Evolutionary conservation across 2,329 filamentous ascomycete genomes (phyloP), one percentile per base, ranked within the genome.

Genomic region (Fusarium nelsonii): DNA sequence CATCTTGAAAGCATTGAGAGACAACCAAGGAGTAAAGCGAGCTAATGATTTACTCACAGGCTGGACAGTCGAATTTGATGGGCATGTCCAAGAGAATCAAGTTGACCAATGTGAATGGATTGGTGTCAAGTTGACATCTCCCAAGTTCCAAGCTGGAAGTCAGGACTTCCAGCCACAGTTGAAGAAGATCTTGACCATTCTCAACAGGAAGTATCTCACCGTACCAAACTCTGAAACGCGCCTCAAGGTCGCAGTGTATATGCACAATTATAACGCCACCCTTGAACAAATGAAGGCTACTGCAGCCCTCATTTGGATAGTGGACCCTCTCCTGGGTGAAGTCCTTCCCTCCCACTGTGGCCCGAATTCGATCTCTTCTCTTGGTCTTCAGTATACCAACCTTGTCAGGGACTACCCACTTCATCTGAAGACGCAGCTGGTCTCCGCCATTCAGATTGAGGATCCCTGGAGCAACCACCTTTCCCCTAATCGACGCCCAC

Each of bases 391-490:
- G 45, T 72, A 62, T 37, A 65, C 56, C 36, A 59, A 62, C 16
- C 32, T 71, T 15, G 36, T 46, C 8, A 59, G 48, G 6, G 39
- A 49, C 8, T 9, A 33, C 15, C 37, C 43, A 10, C n/a, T 69
- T 28, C 23, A 66, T 26, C 10, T 72, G 11, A 36, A 43, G 10
- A 11, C 40, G 15, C 46, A 69, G 43, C 36, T 71, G 36, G 23
- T 44, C 4, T 58, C 46, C 14, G 34, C 39, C 6, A 16, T 60
- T 30, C 45, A 46, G 8, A 12, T 67, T 16, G 45, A 64, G 14
- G 70, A 71, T 20, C 70, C 68, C 9, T 73, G 70, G 70, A 58
- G 62, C 15, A 52, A 73, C 26, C 58, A 51, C 9, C 48, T 73
- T 15, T 69, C 65, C 3, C 44, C 54, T 15, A 43, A 40, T 8